Evolutionary conservation across 345 rosid species (phyloP).

Genomic region (Cardamine occulta): DNA sequence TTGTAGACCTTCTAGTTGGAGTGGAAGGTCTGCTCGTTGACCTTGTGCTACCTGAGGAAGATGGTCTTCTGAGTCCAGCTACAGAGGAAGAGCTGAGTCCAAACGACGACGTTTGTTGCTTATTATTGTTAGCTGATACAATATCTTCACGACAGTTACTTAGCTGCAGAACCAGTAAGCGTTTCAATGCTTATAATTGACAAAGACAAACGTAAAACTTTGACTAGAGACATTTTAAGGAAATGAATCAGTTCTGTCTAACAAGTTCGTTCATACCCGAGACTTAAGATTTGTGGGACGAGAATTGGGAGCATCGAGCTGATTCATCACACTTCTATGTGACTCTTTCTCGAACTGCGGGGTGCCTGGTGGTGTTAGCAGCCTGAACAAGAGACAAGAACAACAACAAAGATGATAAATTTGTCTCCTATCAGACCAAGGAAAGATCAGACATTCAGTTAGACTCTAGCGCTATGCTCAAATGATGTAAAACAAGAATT

Average conservation of each 20-base stretch:
- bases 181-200: conserved; percentile 4
- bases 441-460: conserved; percentile 20
- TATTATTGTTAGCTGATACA: conserved; percentile 31
- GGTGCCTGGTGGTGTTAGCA: conserved; percentile 87
- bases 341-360: conserved; percentile 68
- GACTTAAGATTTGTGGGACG: conserved; percentile 56
- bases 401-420: not conserved
- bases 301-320: conserved; percentile 52
- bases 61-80: conserved; percentile 56
- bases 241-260: conserved; percentile 7
- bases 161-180: conserved; percentile 47
- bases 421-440: conserved; percentile 16
- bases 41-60: conserved; percentile 61
- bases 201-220: conserved; percentile 31
- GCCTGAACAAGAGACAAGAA: conserved; percentile 55
- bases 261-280: conserved; percentile 55
- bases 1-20: conserved; percentile 58
- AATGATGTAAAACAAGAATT: not conserved
- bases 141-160: conserved; percentile 60
- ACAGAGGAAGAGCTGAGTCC: conserved; percentile 50
- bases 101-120: conserved; percentile 45
- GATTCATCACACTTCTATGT: conserved; percentile 52
- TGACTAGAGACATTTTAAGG: not conserved
- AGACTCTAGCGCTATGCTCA: conserved; percentile 10
- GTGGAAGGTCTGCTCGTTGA: conserved; percentile 58